Base-by-base conservation (phyloP, 148 eudicot genomes). In the Fagopyrum esculentum region DNA sequence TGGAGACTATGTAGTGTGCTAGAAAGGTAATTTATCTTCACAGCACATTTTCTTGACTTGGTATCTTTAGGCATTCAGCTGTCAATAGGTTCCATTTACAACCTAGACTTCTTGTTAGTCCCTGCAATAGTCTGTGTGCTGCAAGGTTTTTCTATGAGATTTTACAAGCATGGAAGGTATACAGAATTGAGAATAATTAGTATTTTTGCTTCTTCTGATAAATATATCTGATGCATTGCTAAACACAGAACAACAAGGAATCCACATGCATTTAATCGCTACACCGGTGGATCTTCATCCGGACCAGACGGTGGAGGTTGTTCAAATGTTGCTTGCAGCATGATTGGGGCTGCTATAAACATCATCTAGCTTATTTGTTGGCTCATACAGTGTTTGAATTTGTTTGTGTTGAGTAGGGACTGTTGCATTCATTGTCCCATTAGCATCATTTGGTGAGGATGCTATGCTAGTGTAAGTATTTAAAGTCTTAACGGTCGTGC, bases 291-390 rank as follows among this genome's bases (percentile, higher is more conserved):
- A 79, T 96, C 99, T 80, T 96, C 99, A 72, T 96, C 99, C 45
- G 99, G 99, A 49, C 94, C 99, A 16, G 99, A 96, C 82, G 98
- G 99, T 45, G 99, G 99, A 92, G 99, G 98, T 96, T 79, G 79
- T 78, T 75, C 61, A 75, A 74, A 74, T 64, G 57, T 59, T 47
- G 71, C 77, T 69, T 51, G 50, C 56, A 43, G 50, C 56, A 50
- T 57, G 51, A 47, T 26, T 61, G 47, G 2, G 74, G 15, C 46
- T 66, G 10, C 9, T 29, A 30, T 63, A 6, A 6, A 12, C 16
- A 63, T 3, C 11, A 61, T 40, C 46, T 6, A 35, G 3, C 19
- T 66, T 6, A 66, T 5, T 5, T 30, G 3, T 12, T 35, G 40
- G 40, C 40, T 0, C 13, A 43, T 63, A 6, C 47, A 66, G 57